Conservation (phyloP, 2,329 filamentous ascomycete species). For the Calonectria crousiana region DNA sequence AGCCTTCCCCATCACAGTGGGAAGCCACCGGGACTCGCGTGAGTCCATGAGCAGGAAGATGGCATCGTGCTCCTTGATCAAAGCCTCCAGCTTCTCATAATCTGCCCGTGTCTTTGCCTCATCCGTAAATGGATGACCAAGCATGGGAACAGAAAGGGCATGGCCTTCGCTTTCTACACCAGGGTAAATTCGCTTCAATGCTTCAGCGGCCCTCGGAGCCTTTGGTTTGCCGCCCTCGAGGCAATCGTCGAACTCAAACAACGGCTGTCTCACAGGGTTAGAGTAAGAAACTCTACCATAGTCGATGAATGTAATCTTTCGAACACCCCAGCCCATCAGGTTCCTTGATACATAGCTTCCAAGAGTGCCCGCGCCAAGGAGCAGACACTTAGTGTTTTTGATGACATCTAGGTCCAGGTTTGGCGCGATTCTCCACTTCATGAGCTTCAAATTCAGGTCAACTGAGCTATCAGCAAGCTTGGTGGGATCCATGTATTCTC, state of each 20-base stretch:
- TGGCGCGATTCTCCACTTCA: constrained; percentile 98
- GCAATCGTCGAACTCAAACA: constrained; percentile 93
- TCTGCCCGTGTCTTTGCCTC: constrained; percentile 77
- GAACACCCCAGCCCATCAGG: constrained; percentile 94
- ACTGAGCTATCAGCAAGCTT: constrained; percentile 93
- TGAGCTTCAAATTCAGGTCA: constrained; percentile 95
- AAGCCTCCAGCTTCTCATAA: constrained; percentile 77
- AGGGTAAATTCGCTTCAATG: constrained; percentile 88
- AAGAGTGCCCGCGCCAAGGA: constrained; percentile 92
- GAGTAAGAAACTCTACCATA: constrained; percentile 95
- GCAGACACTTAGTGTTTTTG: constrained; percentile 88
- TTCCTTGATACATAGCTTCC: constrained; percentile 95
- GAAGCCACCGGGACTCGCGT: constrained; percentile 92
- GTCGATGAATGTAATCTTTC: constrained; percentile 95
- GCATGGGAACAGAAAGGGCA: constrained; percentile 91
- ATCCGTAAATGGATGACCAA: constrained; percentile 88
- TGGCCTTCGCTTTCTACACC: constrained; percentile 87
- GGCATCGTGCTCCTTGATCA: constrained; percentile 89
- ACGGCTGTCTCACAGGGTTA: constrained; percentile 93
- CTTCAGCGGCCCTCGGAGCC: constrained; percentile 82
- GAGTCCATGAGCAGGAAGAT: constrained; percentile 99
- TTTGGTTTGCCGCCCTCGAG: constrained; percentile 87
- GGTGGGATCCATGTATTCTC: constrained; percentile 92
- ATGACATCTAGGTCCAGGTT: constrained; percentile 88
- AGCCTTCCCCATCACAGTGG: constrained; percentile 95